phyloP scores from a whole-genome alignment of 2,329 filamentous ascomycete species.

The Hypoxylon sp. region DNA sequence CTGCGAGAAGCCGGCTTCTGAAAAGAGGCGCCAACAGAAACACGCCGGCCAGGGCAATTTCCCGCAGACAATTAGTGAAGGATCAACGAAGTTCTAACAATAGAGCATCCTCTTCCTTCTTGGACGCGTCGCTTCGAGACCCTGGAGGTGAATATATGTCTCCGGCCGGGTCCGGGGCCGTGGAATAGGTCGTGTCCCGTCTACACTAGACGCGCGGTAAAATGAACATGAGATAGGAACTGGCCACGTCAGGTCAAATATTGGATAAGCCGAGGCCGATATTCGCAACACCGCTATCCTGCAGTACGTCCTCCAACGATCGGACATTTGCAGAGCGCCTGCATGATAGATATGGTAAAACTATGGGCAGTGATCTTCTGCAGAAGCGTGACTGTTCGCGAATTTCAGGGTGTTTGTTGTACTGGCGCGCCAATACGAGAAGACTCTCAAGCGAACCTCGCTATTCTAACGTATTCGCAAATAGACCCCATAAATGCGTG shows the following conservation, averaged over 20 bases:
- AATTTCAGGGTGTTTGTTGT: background rate
- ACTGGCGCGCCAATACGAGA: background rate
- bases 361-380: background rate
- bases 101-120: background rate
- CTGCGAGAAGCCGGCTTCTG: background rate
- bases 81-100: background rate
- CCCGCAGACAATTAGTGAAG: background rate
- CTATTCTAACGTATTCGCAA: background rate
- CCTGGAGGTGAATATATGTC: background rate
- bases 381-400: background rate
- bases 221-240: background rate
- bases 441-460: slow-evolving; percentile 8
- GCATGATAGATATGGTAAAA: background rate
- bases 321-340: slow-evolving; percentile 9
- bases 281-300: background rate
- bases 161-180: background rate
- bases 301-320: background rate
- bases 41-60: background rate
- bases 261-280: slow-evolving; percentile 3
- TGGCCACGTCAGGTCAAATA: background rate
- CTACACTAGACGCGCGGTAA: slow-evolving; percentile 10
- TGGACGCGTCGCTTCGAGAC: background rate
- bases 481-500: background rate
- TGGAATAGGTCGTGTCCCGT: background rate
- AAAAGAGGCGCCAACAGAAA: background rate